phyloP scores from a whole-genome alignment of 371 early-diverging fungal species.

The Circinella umbellata region DNA sequence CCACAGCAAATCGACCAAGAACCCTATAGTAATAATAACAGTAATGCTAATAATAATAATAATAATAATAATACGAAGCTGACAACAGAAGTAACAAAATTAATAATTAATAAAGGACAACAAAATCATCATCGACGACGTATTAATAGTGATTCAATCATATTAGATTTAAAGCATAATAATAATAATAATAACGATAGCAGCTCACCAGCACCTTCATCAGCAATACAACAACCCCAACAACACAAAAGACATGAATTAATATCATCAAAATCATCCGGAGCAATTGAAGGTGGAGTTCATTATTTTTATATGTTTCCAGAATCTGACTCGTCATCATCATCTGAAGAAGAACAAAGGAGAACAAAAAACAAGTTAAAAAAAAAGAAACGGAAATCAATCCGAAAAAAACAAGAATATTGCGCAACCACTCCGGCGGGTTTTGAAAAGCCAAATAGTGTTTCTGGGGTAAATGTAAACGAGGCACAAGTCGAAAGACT shows the following conservation, averaged over 20 bases:
- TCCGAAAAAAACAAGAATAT: background rate
- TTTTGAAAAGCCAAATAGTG: conserved; percentile 9
- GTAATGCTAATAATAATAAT: background rate
- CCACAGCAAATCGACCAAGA: background rate
- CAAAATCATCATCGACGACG: background rate
- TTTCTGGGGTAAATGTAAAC: background rate
- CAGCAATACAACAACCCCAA: background rate
- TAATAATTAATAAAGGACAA: background rate
- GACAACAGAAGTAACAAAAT: background rate
- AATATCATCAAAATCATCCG: background rate
- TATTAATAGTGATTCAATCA: background rate
- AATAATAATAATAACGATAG: background rate
- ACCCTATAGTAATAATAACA: background rate
- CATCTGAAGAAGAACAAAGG: background rate
- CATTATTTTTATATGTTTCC: conserved; percentile 14
- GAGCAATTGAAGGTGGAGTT: background rate
- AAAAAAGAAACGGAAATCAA: conserved; percentile 1
- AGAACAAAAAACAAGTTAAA: background rate
- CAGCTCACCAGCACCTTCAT: background rate
- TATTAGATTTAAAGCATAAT: background rate
- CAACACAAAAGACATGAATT: background rate
- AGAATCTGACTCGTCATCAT: background rate
- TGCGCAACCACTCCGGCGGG: background rate
- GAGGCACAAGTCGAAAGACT: conserved; percentile 3
- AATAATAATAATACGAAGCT: background rate